Evolutionary conservation across 306 rosid species (phyloP).

Genomic region (Oemleria cerasiformis): DNA sequence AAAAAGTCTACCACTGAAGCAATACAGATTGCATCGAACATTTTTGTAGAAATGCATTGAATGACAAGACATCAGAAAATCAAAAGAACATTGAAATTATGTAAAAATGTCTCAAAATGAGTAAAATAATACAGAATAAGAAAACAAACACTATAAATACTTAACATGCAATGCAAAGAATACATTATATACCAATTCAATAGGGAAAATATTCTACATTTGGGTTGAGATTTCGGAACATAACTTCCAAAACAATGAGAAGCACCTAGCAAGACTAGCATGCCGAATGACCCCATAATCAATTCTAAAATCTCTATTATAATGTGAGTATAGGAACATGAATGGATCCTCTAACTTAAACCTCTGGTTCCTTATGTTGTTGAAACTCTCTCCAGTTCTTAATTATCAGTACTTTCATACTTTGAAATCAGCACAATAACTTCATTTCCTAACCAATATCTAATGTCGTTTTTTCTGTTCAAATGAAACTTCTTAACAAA

Average conservation of each 20-base stretch:
- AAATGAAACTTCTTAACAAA: background rate
- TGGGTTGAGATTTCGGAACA: background rate
- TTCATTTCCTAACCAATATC: background rate
- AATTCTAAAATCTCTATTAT: background rate
- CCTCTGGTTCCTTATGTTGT: background rate
- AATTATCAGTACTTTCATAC: background rate
- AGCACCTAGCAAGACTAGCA: background rate
- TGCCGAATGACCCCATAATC: background rate
- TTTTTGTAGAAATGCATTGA: background rate
- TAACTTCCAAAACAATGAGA: background rate
- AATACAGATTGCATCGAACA: background rate
- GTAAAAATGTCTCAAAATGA: background rate
- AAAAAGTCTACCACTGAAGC: background rate
- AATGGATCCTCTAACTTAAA: background rate
- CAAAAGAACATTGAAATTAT: background rate
- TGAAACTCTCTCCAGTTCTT: background rate
- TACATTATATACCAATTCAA: background rate
- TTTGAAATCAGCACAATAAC: background rate
- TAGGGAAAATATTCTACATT: background rate
- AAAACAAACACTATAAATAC: background rate
- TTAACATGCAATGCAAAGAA: background rate
- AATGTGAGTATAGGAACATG: background rate
- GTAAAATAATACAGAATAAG: background rate
- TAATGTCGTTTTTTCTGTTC: background rate
- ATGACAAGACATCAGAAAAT: background rate